These are phyloP conservation scores for Entoloma clypeatum DNA, from an alignment of 1,284 basidiomycete genomes.

Conservation along the genomic window DNA sequence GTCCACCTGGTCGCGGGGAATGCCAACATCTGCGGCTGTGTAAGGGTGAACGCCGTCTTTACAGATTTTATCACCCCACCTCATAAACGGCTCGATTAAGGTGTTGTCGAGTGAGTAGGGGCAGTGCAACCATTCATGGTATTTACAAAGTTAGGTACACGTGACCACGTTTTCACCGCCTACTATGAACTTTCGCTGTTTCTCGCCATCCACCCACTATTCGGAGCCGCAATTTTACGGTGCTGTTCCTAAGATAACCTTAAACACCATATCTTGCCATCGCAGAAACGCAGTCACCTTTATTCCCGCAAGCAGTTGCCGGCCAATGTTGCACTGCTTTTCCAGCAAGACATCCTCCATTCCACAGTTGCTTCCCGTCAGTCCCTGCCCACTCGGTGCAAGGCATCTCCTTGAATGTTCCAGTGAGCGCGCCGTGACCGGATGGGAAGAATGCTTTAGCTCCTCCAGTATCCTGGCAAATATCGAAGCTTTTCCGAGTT, in stretches of 20 bases:
- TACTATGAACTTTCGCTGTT: no score
- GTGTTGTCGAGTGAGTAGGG: neutral
- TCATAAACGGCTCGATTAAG: no score
- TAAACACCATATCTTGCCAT: neutral
- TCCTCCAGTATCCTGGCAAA: slow-evolving; percentile 56
- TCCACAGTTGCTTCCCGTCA: slow-evolving; percentile 42
- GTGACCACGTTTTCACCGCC: no score
- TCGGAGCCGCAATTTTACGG: slow-evolving; percentile 17
- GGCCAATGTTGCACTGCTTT: slow-evolving; percentile 50
- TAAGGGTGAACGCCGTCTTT: no score
- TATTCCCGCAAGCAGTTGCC: slow-evolving; percentile 47
- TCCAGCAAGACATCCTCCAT: slow-evolving; percentile 47
- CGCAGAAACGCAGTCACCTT: slow-evolving; percentile 34
- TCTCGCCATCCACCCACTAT: no score
- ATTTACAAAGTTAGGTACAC: no score
- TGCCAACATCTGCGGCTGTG: slow-evolving; percentile 27
- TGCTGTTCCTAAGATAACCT: slow-evolving; percentile 25
- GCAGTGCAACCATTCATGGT: no score
- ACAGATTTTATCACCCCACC: no score
- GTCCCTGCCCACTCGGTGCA: slow-evolving; percentile 55
- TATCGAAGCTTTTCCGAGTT: slow-evolving; percentile 45
- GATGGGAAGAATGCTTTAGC: slow-evolving; percentile 52
- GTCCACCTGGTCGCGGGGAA: slow-evolving; percentile 35
- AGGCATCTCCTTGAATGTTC: slow-evolving; percentile 49
- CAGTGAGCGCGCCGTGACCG: slow-evolving; percentile 49